Evolutionary conservation across 2,329 filamentous ascomycete genomes (phyloP).

Genomic region (Uncinocarpus reesii): DNA sequence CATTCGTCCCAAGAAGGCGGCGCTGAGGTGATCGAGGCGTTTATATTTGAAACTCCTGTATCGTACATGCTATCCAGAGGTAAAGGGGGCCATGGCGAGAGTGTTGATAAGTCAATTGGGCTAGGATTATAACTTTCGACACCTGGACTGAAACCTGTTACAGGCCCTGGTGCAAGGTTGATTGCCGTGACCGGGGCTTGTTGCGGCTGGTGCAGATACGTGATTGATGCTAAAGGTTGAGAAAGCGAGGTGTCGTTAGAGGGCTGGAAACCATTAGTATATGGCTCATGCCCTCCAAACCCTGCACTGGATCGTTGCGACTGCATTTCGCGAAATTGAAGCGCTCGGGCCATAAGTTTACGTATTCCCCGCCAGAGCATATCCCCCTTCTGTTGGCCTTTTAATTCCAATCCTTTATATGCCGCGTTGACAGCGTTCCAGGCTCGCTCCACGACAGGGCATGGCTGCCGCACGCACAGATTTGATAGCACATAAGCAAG

Average conservation of each 20-base stretch:
- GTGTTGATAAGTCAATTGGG: neutral
- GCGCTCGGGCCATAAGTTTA: conserved; percentile 51
- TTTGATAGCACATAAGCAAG: conserved; percentile 53
- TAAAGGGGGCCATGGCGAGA: conserved; percentile 4
- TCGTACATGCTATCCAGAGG: neutral
- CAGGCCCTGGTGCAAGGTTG: neutral
- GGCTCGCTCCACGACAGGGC: conserved; percentile 49
- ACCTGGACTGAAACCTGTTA: neutral
- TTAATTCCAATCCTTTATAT: conserved; percentile 31
- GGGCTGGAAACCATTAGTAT: neutral
- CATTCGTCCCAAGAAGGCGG: conserved; percentile 17
- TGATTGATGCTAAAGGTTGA: neutral
- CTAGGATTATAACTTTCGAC: neutral
- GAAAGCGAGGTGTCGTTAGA: neutral
- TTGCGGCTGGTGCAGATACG: neutral
- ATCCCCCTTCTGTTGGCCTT: conserved; percentile 38
- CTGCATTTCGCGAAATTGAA: conserved; percentile 44
- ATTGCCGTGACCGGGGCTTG: neutral
- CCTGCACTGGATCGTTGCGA: conserved; percentile 20
- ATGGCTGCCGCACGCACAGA: conserved; percentile 45
- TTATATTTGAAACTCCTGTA: neutral
- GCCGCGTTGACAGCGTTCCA: conserved; percentile 47
- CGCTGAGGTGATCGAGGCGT: neutral
- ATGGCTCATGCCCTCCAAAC: neutral
- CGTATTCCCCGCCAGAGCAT: conserved; percentile 55